Base-by-base conservation (phyloP, 371 early-diverging fungal genomes). In the Rhizomucor miehei region DNA sequence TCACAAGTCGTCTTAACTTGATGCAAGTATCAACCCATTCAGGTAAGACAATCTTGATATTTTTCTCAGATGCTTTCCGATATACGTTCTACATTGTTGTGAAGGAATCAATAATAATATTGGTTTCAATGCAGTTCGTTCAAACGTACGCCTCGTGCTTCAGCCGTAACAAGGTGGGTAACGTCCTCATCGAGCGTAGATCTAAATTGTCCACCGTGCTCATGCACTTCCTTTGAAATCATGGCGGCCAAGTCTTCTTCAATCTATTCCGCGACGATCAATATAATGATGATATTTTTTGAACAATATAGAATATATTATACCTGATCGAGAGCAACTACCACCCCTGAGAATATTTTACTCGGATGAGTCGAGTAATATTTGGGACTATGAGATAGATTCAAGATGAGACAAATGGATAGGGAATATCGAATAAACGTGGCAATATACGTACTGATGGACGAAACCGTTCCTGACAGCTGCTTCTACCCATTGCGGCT, bases 21-120 rank as follows among this genome's bases (percentile, higher is more conserved):
- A 89, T 65, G 61, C 90, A 87, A 44, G 84, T 84, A 55, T 90
- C 86, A 51, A 93, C 73, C 84, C 87, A 94, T 51, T 91, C 90
- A 8, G 92, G 90, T 13, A 89, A 67, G 4, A 94, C 79, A 2
- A 85, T 63, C 40, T 71, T 80, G 39, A 88, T 82, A 49, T 75
- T 44, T 24, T 74, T 65, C 44, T 76, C 59, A 34, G 72, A 67
- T 1, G 66, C 77, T 46, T 73, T 70, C 24, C 77, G 73, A 57
- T 84, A 86, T 40, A 79, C 77, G 35, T 56, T 57, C 80, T 80
- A 59, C 6, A 36, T 16, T 25, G n/a, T n/a, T n/a, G 14, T 38
- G n/a, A 21, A 44, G 20, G 29, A 29, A 41, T 29, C 1, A 36
- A 37, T 14, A 40, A 48, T 12, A n/a, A 12, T 36, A 19, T 11